Evolutionary conservation across 148 eudicot genomes (phyloP), one percentile per base, ranked within the genome.

Genomic region (Camellia granthamiana): DNA sequence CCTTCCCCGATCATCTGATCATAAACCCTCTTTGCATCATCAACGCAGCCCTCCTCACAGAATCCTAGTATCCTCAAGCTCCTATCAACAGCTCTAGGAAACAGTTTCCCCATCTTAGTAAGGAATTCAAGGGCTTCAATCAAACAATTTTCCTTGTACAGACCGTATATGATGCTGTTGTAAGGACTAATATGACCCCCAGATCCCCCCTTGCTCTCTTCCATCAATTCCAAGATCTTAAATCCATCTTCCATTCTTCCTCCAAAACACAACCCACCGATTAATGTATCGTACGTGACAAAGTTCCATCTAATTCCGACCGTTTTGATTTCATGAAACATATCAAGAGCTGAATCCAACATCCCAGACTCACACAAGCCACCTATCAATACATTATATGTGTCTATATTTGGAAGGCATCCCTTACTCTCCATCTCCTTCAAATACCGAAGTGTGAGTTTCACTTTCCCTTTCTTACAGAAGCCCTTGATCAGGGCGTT

Each of bases 391-490:
- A 71, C 78, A 81, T 93, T 94, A 78, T 96, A 96, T 12, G 98
- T 96, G 67, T 91, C 90, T 14, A 84, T 86, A 87, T 90, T 96
- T 4, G 99, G 98, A 44, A 96, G 86, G 82, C 88, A 84, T 11
- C 98, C 98, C 85, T 90, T 94, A 67, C 62, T 85, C 92, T 94
- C 99, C 99, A 96, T 96, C 80, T 92, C 88, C 87, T 92, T 91
- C 77, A 91, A 79, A 74, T 84, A 90, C 16, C 86, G 88, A 77
- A 82, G 12, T n/a, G 88, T 94, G 47, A 87, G 86, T 83, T 87
- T 92, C 0, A 88, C 87, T 87, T 96, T 96, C 44, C 93, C 90
- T 16, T 78, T 14, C 46, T 69, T 86, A 75, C 92, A 88, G 54
- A 94, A 92, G 5, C 99, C 98, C 76, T 84, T 90, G 19, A 94